A percentile compares a stretch with the other conserved stretches of the same genome.
These are phyloP conservation scores for Davidsoniella eucalypti DNA, from an alignment of 2,329 filamentous ascomycete genomes.

Conservation along the genomic window DNA sequence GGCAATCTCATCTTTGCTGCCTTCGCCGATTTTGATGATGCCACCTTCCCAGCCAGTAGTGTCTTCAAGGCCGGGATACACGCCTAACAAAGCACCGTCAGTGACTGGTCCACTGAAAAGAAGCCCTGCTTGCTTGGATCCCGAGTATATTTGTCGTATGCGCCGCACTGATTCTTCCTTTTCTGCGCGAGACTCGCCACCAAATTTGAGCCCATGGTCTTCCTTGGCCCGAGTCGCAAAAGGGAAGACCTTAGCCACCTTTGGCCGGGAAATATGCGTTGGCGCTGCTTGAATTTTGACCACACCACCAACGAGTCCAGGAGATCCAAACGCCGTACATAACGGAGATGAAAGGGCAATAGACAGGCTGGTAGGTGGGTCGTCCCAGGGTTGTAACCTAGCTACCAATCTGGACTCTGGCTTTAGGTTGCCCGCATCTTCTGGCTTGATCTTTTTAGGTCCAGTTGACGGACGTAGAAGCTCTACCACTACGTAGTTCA, in stretches of 20 bases:
- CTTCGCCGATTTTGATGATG: conserved; percentile 56
- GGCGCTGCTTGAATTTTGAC: conserved; percentile 76
- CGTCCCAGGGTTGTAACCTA: conserved; percentile 61
- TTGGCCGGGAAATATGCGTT: conserved; percentile 43
- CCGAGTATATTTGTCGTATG: conserved; percentile 55
- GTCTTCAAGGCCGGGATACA: conserved; percentile 35
- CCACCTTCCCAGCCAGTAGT: conserved; percentile 65
- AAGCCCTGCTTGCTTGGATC: conserved; percentile 18
- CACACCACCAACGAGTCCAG: conserved; percentile 67
- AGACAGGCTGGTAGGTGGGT: conserved; percentile 68
- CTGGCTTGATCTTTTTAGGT: conserved; percentile 50
- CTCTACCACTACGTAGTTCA: conserved; percentile 67
- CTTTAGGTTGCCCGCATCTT: conserved; percentile 40
- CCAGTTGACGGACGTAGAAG: conserved; percentile 63
- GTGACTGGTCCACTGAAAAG: conserved; percentile 74
- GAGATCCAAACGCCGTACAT: conserved; percentile 54
- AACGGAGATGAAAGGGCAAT: conserved; percentile 63
- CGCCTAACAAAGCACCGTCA: conserved; percentile 63
- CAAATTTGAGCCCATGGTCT: conserved; percentile 61
- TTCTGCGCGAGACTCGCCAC: conserved; percentile 70
- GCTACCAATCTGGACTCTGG: conserved; percentile 56
- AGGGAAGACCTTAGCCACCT: conserved; percentile 61
- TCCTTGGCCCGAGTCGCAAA: conserved; percentile 46
- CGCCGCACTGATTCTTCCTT: conserved; percentile 59
- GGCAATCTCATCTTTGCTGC: conserved; percentile 29